Base-by-base conservation (phyloP, 176 grass and related monocot species). In the Oryza meridionalis region DNA sequence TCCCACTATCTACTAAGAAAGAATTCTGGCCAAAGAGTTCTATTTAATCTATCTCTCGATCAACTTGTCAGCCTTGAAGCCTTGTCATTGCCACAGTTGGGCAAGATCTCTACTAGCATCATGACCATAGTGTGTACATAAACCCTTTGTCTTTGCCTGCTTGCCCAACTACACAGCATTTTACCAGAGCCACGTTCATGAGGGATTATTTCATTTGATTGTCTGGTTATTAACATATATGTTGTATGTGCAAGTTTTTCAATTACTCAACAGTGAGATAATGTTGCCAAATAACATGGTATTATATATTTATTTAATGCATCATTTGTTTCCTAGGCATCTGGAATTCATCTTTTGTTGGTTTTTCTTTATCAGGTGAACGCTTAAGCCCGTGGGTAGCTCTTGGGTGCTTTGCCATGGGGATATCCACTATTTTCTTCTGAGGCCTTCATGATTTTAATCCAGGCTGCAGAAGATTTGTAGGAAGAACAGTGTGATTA, bases 351-450 rank as follows among this genome's bases (percentile, higher is more conserved):
- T n/a, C 40, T 13, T 84, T 67, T 73, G 4, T 51, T 35, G 33
- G 4, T 10, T 69, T 8, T 65, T 65, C n/a, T 81, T 76, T 11
- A 49, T 70, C 77, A 93, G 91, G 88, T 84, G 91, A 93, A 33
- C 82, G 91, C 75, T 47, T 93, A 71, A 93, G 91, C 82, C 88
- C 91, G 3, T 93, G 91, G 91, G 84, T 93, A 75, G 88, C 91
- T 38, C 29, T 90, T 3, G 84, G 91, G n/a, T 90, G 91, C 67
- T 88, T 93, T 15, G 77, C 73, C 2, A 93, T 90, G 88, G 91
- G 87, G 19, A 63, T 93, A 73, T 93, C 87, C 42, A 90, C 83
- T 26, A 82, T 90, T 38, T 75, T 92, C 42, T 90, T 92, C 87
- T 89, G 71, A 82, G 58, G 43, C 53, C 40, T 63, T 61, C 40